Evolutionary conservation across 257 asterid genomes (phyloP).

Genomic region (Galeopsis tetrahit): DNA sequence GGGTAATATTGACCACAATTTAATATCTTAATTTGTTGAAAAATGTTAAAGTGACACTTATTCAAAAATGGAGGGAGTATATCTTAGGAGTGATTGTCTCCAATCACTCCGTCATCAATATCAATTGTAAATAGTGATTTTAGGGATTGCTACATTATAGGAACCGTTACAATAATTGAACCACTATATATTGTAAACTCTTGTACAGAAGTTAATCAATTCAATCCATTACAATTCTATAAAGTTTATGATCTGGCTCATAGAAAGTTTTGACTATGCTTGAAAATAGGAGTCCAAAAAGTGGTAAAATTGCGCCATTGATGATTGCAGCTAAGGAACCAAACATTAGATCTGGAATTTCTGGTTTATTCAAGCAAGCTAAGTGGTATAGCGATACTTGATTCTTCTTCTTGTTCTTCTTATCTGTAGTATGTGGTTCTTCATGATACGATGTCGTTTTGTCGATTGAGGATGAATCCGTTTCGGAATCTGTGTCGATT

Average conservation of each 20-base stretch:
- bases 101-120: too few species aligned
- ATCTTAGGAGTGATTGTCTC: too few species aligned
- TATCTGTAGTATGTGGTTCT: neutral
- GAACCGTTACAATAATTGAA: too few species aligned
- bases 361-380: constrained; percentile 54
- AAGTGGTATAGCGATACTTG: constrained; percentile 44
- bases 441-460: neutral
- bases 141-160: too few species aligned
- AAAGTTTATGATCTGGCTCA: constrained; percentile 54
- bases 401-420: neutral
- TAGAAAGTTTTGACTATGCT: constrained; percentile 48
- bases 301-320: constrained; percentile 56
- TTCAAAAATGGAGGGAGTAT: too few species aligned
- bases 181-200: too few species aligned
- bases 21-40: too few species aligned
- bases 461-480: neutral
- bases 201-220: too few species aligned
- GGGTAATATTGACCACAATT: too few species aligned
- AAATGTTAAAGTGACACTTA: too few species aligned
- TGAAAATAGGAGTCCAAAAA: constrained; percentile 54
- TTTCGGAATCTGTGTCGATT: constrained; percentile 16
- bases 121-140: too few species aligned
- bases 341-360: constrained; percentile 43
- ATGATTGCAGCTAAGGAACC: constrained; percentile 62
- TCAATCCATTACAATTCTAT: too few species aligned